These are phyloP conservation scores for Hirsutella thompsonii DNA, from an alignment of 2,329 filamentous ascomycete species.

Conservation along the genomic window DNA sequence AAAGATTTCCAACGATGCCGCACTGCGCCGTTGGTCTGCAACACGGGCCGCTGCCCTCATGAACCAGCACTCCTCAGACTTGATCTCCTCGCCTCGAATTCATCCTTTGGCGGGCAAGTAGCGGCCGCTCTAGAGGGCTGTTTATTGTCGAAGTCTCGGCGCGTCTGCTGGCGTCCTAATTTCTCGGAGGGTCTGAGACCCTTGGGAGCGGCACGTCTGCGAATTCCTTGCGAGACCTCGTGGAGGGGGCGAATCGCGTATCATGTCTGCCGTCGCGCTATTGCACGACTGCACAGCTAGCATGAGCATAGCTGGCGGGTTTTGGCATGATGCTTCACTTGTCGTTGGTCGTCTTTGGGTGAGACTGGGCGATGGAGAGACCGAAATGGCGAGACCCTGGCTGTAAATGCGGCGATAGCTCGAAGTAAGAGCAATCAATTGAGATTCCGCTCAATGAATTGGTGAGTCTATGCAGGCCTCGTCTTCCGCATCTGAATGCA, in stretches of 20 bases:
- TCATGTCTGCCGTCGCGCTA: not conserved
- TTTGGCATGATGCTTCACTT: not conserved
- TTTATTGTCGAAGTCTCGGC: not conserved
- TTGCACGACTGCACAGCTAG: not conserved
- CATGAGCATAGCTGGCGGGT: not conserved
- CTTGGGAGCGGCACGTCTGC: not conserved
- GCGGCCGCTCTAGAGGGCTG: not conserved
- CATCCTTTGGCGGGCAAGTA: no score
- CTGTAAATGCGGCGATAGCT: no score
- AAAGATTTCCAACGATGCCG: no score
- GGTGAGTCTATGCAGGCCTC: no score
- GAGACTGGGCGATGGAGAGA: not conserved
- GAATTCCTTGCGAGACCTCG: not conserved
- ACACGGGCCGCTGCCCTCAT: no score
- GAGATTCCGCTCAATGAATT: no score
- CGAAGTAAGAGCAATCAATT: no score
- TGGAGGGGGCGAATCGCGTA: not conserved
- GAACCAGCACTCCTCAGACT: no score
- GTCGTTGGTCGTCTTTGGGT: not conserved
- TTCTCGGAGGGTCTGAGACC: not conserved
- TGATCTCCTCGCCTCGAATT: no score
- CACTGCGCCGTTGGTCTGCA: no score
- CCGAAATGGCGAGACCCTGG: not conserved
- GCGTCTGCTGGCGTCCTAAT: not conserved
- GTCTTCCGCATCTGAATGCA: not conserved